Evolutionary conservation across 2,329 filamentous ascomycete genomes (phyloP).

Genomic region (Apiospora hydei): DNA sequence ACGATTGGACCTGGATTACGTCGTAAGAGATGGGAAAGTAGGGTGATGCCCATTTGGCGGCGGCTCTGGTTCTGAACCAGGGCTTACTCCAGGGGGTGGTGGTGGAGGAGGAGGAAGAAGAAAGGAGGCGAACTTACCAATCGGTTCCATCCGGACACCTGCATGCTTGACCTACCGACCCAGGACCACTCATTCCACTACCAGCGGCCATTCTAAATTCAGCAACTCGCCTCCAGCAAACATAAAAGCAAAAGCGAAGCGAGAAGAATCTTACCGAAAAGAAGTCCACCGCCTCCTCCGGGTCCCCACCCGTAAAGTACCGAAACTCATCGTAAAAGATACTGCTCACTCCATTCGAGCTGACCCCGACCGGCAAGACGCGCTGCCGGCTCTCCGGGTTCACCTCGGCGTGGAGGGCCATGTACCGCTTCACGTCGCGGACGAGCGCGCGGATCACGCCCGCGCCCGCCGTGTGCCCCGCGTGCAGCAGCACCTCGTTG

Average conservation of each 20-base stretch:
- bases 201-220: background rate
- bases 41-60: background rate
- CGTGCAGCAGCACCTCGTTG: conserved; percentile 32
- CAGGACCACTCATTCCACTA: conserved; percentile 33
- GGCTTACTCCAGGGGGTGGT: too few species aligned
- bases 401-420: conserved; percentile 29
- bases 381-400: conserved; percentile 22
- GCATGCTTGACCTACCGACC: conserved; percentile 25
- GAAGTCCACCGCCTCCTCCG: conserved; percentile 31
- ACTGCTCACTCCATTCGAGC: conserved; percentile 5
- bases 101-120: too few species aligned
- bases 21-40: too few species aligned
- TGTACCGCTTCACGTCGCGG: conserved; percentile 40
- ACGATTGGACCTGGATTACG: conserved; percentile 25
- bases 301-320: background rate
- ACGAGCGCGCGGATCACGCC: conserved; percentile 35
- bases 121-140: conserved; percentile 23
- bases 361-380: conserved; percentile 33
- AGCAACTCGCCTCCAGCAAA: background rate
- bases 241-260: conserved; percentile 20
- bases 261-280: conserved; percentile 34
- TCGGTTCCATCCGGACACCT: conserved; percentile 23
- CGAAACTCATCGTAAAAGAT: conserved; percentile 23
- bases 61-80: too few species aligned
- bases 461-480: conserved; percentile 28